phyloP scores from a whole-genome alignment of 257 asterid species.

The Scutellaria galericulata region DNA sequence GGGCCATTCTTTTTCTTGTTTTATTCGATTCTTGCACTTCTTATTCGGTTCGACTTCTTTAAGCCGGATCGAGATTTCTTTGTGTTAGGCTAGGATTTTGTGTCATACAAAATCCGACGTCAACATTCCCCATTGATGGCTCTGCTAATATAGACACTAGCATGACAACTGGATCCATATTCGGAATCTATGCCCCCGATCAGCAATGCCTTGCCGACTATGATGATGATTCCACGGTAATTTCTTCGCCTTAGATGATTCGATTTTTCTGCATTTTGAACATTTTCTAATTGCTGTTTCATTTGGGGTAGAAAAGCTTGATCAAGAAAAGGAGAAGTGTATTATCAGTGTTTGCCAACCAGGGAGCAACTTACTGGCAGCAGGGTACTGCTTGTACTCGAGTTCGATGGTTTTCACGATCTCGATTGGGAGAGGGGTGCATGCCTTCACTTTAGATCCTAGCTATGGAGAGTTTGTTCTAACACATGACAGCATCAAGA shows the following conservation, averaged over 20 bases:
- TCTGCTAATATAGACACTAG: slow-evolving; percentile 87
- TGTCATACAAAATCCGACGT: no score
- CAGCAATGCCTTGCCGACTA: slow-evolving; percentile 61
- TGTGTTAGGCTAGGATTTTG: no score
- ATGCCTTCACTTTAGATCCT: slow-evolving; percentile 69
- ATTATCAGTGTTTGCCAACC: slow-evolving; percentile 83
- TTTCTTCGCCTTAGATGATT: background rate
- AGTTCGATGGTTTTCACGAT: slow-evolving; percentile 74
- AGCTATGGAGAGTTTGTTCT: slow-evolving; percentile 72
- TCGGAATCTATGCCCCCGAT: slow-evolving; percentile 78
- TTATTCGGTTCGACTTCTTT: no score
- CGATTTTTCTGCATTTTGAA: background rate
- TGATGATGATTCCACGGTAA: slow-evolving; percentile 65
- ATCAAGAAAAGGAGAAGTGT: slow-evolving; percentile 62
- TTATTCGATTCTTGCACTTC: no score
- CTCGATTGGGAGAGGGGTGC: slow-evolving; percentile 76
- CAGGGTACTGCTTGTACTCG: slow-evolving; percentile 87
- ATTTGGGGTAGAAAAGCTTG: slow-evolving; percentile 52
- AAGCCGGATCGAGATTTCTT: no score
- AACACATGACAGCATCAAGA: slow-evolving; percentile 72
- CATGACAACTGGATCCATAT: slow-evolving; percentile 83
- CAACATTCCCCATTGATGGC: slow-evolving; percentile 87
- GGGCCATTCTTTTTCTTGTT: no score
- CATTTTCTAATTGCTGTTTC: background rate
- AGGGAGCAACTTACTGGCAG: slow-evolving; percentile 82